Percentiles rank a stretch among this genome's conserved stretches.
phyloP scores from a whole-genome alignment of 768 basidiomycete species.

The Termitomyces sp. region DNA sequence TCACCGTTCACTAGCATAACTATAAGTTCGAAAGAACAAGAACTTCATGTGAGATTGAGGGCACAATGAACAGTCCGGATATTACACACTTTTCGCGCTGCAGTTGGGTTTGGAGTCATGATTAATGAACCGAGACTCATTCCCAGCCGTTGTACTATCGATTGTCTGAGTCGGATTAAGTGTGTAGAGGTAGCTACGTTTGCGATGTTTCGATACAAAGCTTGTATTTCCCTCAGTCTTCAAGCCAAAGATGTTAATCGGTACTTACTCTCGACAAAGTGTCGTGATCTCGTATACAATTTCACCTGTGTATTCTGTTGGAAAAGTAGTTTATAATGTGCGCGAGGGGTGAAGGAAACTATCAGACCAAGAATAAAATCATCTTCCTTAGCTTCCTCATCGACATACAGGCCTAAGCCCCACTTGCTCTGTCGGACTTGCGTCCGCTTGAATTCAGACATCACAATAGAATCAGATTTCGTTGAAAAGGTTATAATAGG shows the following conservation, averaged over 20 bases:
- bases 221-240: constrained; percentile 20
- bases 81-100: constrained; percentile 34
- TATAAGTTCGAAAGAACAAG: constrained; percentile 16
- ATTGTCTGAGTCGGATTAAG: constrained; percentile 41
- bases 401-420: constrained; percentile 52
- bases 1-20: constrained; percentile 61
- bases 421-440: constrained; percentile 38
- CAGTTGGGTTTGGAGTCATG: constrained; percentile 46
- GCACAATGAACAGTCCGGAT: neutral
- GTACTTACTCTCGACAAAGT: constrained; percentile 44
- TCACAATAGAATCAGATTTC: neutral
- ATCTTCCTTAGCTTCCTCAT: constrained; percentile 34
- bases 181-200: constrained; percentile 59
- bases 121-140: constrained; percentile 66
- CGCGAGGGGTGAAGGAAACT: neutral
- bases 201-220: constrained; percentile 37
- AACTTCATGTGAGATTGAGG: neutral
- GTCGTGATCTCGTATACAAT: constrained; percentile 44
- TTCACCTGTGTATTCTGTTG: constrained; percentile 65
- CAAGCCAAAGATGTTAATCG: neutral
- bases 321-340: neutral
- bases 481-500: neutral
- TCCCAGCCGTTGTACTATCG: constrained; percentile 55
- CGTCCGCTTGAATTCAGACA: constrained; percentile 24
- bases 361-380: constrained; percentile 45